These are phyloP conservation scores for Fusarium albidum DNA, from an alignment of 2,329 filamentous ascomycete genomes.

Conservation along the genomic window DNA sequence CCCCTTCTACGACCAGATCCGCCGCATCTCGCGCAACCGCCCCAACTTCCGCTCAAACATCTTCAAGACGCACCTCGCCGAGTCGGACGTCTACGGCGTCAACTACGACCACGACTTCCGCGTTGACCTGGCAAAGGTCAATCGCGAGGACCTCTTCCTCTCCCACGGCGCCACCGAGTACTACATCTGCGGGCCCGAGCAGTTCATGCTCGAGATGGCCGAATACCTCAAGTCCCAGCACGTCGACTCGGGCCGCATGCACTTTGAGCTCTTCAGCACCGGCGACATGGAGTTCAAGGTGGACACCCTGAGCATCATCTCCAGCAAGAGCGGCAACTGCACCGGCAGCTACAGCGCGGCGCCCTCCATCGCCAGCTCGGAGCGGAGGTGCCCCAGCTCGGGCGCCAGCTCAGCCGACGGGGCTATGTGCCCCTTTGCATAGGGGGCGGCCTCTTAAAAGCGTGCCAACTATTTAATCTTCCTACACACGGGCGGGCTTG, in stretches of 20 bases:
- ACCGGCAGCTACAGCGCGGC: constrained; percentile 15
- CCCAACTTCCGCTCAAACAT: constrained; percentile 51
- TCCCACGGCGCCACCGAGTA: constrained; percentile 58
- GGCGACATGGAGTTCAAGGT: constrained; percentile 52
- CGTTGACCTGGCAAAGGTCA: constrained; percentile 56
- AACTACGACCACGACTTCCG: constrained; percentile 53
- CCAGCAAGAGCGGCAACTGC: constrained; percentile 22
- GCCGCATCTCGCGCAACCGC: constrained; percentile 51
- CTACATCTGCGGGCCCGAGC: constrained; percentile 62
- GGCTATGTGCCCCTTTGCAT: constrained; percentile 25
- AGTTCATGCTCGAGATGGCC: constrained; percentile 62
- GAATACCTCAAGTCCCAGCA: constrained; percentile 52
- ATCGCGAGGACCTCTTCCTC: constrained; percentile 55
- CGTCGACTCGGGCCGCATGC: constrained; percentile 49
- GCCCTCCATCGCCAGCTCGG: constrained; percentile 22
- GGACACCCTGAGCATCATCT: constrained; percentile 41
- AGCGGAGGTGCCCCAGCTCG: constrained; percentile 30
- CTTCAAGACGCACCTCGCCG: constrained; percentile 58
- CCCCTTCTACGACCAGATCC: constrained; percentile 63
- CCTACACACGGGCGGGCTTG: constrained; percentile 3
- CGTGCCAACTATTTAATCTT: background rate
- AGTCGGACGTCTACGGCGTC: constrained; percentile 54
- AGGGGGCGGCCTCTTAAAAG: background rate
- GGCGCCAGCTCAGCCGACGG: constrained; percentile 21
- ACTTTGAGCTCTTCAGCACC: constrained; percentile 58